Evolutionary conservation across 148 eudicot genomes (phyloP).

Genomic region (Amaranthus hypochondriacus): DNA sequence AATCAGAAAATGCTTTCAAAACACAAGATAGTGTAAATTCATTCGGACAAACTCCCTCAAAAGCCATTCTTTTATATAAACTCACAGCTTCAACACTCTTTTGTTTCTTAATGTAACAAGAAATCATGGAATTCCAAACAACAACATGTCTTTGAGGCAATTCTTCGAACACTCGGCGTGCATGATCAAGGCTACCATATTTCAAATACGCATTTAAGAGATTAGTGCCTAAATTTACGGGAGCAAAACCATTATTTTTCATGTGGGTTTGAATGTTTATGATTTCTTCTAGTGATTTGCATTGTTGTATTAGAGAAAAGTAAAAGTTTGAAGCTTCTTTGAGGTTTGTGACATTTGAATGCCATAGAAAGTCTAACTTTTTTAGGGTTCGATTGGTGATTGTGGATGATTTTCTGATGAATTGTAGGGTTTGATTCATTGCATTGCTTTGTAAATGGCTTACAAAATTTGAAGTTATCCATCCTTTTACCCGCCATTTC

Average conservation of each 20-base stretch:
- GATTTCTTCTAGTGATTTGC: slow-evolving; percentile 22
- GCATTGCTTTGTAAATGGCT: background rate
- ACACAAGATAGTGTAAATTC: slow-evolving; percentile 37
- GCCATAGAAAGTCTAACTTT: background rate
- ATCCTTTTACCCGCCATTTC: slow-evolving; percentile 10
- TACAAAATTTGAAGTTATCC: background rate
- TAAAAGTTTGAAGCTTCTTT: slow-evolving; percentile 18
- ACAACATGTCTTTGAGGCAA: slow-evolving; percentile 35
- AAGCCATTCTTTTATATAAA: slow-evolving; percentile 28
- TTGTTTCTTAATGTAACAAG: slow-evolving; percentile 29
- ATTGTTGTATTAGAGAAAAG: slow-evolving; percentile 24
- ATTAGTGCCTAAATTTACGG: slow-evolving; percentile 26
- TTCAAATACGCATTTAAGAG: slow-evolving; percentile 28
- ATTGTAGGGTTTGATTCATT: slow-evolving; percentile 6
- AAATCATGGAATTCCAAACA: slow-evolving; percentile 39
- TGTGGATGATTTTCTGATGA: background rate
- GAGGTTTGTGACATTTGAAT: slow-evolving; percentile 5
- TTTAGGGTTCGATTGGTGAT: background rate
- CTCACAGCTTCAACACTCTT: slow-evolving; percentile 22
- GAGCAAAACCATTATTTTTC: slow-evolving; percentile 27
- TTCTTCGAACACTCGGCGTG: slow-evolving; percentile 41
- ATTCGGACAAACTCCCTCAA: slow-evolving; percentile 37
- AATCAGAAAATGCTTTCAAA: slow-evolving; percentile 37
- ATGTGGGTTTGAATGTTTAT: slow-evolving; percentile 29
- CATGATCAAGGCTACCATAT: slow-evolving; percentile 29